A percentile compares a stretch with the other conserved stretches of the same genome.
These are phyloP conservation scores for Sporisorium graminicola DNA, from an alignment of 1,284 basidiomycete species.

Conservation along the genomic window DNA sequence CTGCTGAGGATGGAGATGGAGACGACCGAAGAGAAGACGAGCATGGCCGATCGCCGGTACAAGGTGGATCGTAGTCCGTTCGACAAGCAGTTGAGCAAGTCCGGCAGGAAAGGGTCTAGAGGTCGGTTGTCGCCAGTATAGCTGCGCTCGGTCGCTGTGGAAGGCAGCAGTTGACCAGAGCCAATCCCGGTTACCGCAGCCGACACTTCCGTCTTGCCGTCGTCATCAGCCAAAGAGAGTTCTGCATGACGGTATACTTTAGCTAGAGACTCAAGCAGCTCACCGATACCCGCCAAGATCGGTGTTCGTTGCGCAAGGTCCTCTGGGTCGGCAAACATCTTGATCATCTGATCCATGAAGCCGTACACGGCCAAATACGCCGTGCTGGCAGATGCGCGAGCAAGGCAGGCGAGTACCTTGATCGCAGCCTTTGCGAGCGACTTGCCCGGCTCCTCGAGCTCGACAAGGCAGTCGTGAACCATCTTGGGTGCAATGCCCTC, in stretches of 20 bases:
- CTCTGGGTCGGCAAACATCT: conserved; percentile 81
- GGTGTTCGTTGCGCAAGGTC: conserved; percentile 81
- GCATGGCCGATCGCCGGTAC: conserved; percentile 53
- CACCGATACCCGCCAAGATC: conserved; percentile 72
- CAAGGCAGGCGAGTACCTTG: conserved; percentile 50
- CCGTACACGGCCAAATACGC: conserved; percentile 44
- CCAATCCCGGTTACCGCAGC: conserved; percentile 13
- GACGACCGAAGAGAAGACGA: conserved; percentile 53
- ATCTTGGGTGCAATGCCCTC: conserved; percentile 61
- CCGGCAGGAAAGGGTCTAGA: conserved; percentile 53
- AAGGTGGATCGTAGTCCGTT: conserved; percentile 55
- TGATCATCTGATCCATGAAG: conserved; percentile 63
- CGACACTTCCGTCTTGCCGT: neutral
- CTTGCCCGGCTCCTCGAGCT: conserved; percentile 62
- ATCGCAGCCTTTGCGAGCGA: conserved; percentile 57
- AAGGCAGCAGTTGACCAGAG: conserved; percentile 33
- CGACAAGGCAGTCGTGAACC: conserved; percentile 56
- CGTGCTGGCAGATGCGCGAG: conserved; percentile 54
- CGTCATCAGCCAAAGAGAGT: conserved; percentile 13
- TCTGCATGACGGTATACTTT: conserved; percentile 49
- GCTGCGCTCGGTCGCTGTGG: conserved; percentile 26
- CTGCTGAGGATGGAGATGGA: conserved; percentile 52
- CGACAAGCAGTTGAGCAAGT: conserved; percentile 56
- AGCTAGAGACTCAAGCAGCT: conserved; percentile 55
- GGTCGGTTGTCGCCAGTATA: conserved; percentile 58